phyloP scores from a whole-genome alignment of 768 basidiomycete species.

The Termitomyces sp. region DNA sequence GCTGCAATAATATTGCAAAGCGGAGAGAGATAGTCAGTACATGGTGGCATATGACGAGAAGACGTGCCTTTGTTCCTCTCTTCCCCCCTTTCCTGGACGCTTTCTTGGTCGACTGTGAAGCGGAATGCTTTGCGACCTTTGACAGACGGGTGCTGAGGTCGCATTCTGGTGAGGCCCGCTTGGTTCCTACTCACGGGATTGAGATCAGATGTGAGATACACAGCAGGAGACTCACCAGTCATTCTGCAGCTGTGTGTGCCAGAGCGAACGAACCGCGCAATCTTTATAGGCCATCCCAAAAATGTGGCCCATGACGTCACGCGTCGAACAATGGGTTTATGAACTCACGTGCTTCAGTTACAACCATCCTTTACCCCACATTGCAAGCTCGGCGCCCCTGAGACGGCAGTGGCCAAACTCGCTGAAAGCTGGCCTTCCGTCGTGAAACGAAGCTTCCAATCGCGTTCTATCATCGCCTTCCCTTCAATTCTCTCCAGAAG shows the following conservation, averaged over 20 bases:
- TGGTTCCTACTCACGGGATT: conserved; percentile 25
- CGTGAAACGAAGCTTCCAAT: neutral
- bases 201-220: neutral
- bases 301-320: conserved; percentile 16
- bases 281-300: conserved; percentile 4
- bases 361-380: neutral
- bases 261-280: neutral
- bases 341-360: neutral
- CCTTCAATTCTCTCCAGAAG: neutral
- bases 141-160: conserved; percentile 37
- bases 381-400: neutral
- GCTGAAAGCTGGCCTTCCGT: neutral
- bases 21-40: neutral
- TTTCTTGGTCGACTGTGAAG: conserved; percentile 28
- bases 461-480: neutral
- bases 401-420: neutral
- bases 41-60: conserved; percentile 1
- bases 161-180: conserved; percentile 39
- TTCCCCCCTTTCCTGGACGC: conserved; percentile 33
- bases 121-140: conserved; percentile 46
- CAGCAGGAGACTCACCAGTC: neutral
- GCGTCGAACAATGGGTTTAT: conserved; percentile 4
- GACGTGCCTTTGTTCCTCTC: conserved; percentile 43
- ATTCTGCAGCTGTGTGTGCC: neutral
- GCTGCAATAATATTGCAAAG: conserved; percentile 24